These are phyloP conservation scores for Vaccinium myrtillus DNA, from an alignment of 148 eudicot species.

Conservation along the genomic window DNA sequence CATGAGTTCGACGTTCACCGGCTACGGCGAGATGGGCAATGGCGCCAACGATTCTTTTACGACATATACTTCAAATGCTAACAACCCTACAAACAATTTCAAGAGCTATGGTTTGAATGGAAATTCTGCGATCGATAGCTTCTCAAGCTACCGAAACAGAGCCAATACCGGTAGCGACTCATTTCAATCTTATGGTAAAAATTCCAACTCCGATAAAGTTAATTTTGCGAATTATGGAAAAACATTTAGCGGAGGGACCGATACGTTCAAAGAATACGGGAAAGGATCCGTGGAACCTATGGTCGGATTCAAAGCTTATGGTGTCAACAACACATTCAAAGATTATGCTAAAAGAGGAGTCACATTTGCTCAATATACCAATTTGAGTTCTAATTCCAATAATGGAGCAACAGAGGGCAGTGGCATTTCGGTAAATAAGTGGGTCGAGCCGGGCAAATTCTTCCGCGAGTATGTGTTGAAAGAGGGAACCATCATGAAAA, in stretches of 20 bases:
- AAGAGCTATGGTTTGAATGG: constrained; percentile 55
- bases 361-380: constrained; percentile 51
- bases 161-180: constrained; percentile 73
- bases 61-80: constrained; percentile 47
- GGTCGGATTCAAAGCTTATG: constrained; percentile 56
- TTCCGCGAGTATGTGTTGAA: constrained; percentile 73
- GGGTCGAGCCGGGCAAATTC: constrained; percentile 68
- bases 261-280: constrained; percentile 68
- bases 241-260: constrained; percentile 63
- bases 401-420: not conserved
- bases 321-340: constrained; percentile 69
- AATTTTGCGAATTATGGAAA: constrained; percentile 71
- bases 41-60: constrained; percentile 70
- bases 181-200: constrained; percentile 54
- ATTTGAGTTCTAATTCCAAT: constrained; percentile 14
- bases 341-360: constrained; percentile 69
- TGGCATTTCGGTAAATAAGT: constrained; percentile 33
- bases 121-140: constrained; percentile 53
- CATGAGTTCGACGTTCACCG: constrained; percentile 54
- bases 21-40: constrained; percentile 66
- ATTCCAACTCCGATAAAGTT: constrained; percentile 47
- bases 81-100: constrained; percentile 71
- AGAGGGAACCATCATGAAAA: constrained; percentile 51
- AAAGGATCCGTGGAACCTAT: constrained; percentile 44
- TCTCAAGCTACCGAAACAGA: constrained; percentile 56